A percentile compares a stretch with the other conserved stretches of the same genome.
Evolutionary conservation across 2,329 filamentous ascomycete genomes (phyloP).

Genomic region (Penicillium sp.): DNA sequence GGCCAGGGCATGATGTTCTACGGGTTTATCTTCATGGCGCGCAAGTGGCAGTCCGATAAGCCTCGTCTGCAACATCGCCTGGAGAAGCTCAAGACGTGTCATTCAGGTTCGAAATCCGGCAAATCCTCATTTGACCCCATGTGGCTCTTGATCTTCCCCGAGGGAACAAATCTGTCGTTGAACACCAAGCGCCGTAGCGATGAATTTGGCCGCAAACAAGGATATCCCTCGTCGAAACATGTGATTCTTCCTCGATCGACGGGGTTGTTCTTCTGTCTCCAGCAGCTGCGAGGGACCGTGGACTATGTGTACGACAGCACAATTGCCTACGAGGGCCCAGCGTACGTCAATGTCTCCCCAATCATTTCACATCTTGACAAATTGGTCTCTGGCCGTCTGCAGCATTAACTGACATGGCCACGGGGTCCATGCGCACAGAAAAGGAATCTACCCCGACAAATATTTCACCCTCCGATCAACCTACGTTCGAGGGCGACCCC

Average conservation of each 20-base stretch:
- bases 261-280: slow-evolving; percentile 56
- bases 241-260: slow-evolving; percentile 56
- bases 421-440: slow-evolving; percentile 42
- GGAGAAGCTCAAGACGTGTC: slow-evolving; percentile 48
- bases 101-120: slow-evolving; percentile 45
- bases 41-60: slow-evolving; percentile 58
- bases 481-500: slow-evolving; percentile 80
- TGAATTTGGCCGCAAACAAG: slow-evolving; percentile 53
- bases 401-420: neutral
- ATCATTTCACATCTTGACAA: neutral
- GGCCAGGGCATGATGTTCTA: slow-evolving; percentile 61
- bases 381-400: neutral
- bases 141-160: slow-evolving; percentile 62
- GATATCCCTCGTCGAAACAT: slow-evolving; percentile 53
- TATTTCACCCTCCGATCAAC: slow-evolving; percentile 82
- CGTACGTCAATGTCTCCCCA: slow-evolving; percentile 56
- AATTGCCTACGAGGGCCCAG: slow-evolving; percentile 88
- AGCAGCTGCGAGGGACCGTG: slow-evolving; percentile 54
- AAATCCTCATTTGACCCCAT: slow-evolving; percentile 52
- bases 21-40: slow-evolving; percentile 60
- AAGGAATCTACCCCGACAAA: slow-evolving; percentile 79
- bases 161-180: slow-evolving; percentile 57
- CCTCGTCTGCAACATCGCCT: slow-evolving; percentile 54
- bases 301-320: slow-evolving; percentile 72
- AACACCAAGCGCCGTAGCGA: slow-evolving; percentile 52